These are phyloP conservation scores for Clonostachys rosea DNA, from an alignment of 2,329 filamentous ascomycete genomes.

Conservation along the genomic window DNA sequence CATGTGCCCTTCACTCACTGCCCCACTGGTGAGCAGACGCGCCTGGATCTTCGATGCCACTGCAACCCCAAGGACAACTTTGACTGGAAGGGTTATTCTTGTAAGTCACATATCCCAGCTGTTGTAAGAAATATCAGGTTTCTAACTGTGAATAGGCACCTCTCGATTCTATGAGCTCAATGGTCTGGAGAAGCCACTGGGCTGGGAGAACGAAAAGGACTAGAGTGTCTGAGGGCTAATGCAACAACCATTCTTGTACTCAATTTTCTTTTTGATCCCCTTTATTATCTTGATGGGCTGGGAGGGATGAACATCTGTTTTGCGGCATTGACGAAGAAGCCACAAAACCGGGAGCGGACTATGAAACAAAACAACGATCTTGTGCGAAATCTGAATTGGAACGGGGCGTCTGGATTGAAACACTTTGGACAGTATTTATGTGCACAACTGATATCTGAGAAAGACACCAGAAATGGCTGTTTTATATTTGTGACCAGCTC, in stretches of 20 bases:
- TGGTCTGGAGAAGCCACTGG: slow-evolving; percentile 74
- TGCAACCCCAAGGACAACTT: slow-evolving; percentile 97
- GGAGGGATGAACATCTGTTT: neutral
- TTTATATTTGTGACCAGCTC: too few relatives aligned
- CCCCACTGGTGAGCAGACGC: slow-evolving; percentile 81
- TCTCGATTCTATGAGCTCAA: slow-evolving; percentile 82
- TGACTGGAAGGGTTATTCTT: slow-evolving; percentile 98
- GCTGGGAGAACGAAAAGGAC: slow-evolving; percentile 69
- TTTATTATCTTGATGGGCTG: neutral
- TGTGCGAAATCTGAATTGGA: neutral
- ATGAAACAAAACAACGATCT: neutral
- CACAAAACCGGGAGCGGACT: too few relatives aligned
- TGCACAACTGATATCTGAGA: neutral
- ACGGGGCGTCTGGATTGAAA: slow-evolving; percentile 3
- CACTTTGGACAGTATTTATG: neutral
- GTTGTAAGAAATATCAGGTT: slow-evolving; percentile 6
- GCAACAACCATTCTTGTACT: slow-evolving; percentile 1
- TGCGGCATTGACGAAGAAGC: neutral
- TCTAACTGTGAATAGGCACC: slow-evolving; percentile 39
- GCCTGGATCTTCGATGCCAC: slow-evolving; percentile 82
- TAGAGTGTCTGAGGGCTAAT: slow-evolving; percentile 17
- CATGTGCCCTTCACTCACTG: slow-evolving; percentile 98
- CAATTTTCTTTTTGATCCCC: neutral
- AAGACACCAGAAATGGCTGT: too few relatives aligned
- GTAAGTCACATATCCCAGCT: slow-evolving; percentile 48